A percentile compares a stretch with the other conserved stretches of the same genome.
These are phyloP conservation scores for Xylariaceae sp. DNA, from an alignment of 2,329 filamentous ascomycete species.

Conservation along the genomic window DNA sequence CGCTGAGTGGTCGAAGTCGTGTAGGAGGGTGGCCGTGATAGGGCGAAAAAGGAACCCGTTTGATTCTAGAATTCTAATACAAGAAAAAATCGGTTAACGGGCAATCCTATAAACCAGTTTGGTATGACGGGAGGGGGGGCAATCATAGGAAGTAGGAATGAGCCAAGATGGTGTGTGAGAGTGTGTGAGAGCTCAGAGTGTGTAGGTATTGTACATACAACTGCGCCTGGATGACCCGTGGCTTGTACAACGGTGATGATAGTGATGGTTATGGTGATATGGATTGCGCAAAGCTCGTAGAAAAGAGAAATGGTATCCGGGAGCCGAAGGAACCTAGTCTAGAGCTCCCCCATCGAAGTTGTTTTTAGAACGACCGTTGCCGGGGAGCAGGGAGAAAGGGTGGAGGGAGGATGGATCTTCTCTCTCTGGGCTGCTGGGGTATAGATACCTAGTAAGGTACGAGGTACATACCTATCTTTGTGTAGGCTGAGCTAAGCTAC, in stretches of 20 bases:
- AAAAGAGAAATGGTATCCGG: not conserved
- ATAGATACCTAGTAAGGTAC: too few relatives aligned
- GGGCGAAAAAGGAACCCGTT: slow-evolving; percentile 10
- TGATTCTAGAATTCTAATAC: slow-evolving; percentile 21
- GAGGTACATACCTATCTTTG: too few relatives aligned
- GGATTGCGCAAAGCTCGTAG: not conserved
- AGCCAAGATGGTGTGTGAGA: not conserved
- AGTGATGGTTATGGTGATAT: slow-evolving; percentile 4
- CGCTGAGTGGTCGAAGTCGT: slow-evolving; percentile 25
- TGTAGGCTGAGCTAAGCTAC: not conserved
- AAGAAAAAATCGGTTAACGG: slow-evolving; percentile 20
- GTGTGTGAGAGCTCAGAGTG: too few relatives aligned
- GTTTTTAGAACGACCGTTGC: not conserved
- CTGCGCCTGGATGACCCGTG: slow-evolving; percentile 8
- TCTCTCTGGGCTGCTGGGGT: not conserved
- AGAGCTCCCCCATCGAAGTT: not conserved
- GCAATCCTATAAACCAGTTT: not conserved
- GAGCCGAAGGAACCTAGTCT: not conserved
- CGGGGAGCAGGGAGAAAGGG: not conserved
- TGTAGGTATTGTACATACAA: not conserved
- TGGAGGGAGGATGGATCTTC: not conserved
- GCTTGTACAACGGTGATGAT: slow-evolving; percentile 6
- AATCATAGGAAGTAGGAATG: not conserved
- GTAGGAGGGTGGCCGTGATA: slow-evolving; percentile 15
- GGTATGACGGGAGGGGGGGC: not conserved